Evolutionary conservation across 176 grass and related monocot genomes (phyloP), one percentile per base, ranked within the genome.

Genomic region (Pontederia paniculata): DNA sequence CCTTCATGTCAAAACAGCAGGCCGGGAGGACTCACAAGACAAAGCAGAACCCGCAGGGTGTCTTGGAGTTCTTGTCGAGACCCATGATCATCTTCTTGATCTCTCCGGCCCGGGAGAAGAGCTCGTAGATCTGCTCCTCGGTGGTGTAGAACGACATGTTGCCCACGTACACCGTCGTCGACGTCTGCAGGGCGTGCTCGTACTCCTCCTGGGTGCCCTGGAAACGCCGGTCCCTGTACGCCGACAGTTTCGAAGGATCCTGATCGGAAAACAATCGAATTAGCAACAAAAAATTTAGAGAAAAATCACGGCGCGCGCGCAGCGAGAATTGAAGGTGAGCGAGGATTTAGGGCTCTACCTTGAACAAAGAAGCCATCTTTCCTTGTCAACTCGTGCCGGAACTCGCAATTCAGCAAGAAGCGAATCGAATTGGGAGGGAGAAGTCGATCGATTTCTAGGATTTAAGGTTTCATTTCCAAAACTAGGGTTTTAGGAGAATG

Each of bases 51-150:
- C 86, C 93, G 60, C 83, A 91, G 42, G 93, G 93, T 53, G 93
- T 98, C 74, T 91, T 98, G 48, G 61, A 51, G 61, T 87, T 98
- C 75, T 98, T 98, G 60, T 91, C 93, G 47, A 98, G 76, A 4
- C 93, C 93, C 93, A 98, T 98, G 42, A 98, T 88, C 50, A 98
- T 98, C 74, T 98, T 98, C 70, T 91, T 98, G 54, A 98, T 88
- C 83, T 98, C 93, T 10, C 86, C 83, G 23, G 86, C 83, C 19
- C 93, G 78, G 63, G 86, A 73, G 80, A 98, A 98, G 42, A 98
- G 74, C 62, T 98, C 93, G 68, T 98, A 98, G 21, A 88, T 63
- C 67, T 97, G 93, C 62, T 98, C 93, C 69, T 98, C 93, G 42
- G 93, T 98, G 48, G 83, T 88, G 83, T 98, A 98, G 75, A 98